phyloP scores from a whole-genome alignment of 352 stramenopile genomes.

The Phytophthora agathidicida region DNA sequence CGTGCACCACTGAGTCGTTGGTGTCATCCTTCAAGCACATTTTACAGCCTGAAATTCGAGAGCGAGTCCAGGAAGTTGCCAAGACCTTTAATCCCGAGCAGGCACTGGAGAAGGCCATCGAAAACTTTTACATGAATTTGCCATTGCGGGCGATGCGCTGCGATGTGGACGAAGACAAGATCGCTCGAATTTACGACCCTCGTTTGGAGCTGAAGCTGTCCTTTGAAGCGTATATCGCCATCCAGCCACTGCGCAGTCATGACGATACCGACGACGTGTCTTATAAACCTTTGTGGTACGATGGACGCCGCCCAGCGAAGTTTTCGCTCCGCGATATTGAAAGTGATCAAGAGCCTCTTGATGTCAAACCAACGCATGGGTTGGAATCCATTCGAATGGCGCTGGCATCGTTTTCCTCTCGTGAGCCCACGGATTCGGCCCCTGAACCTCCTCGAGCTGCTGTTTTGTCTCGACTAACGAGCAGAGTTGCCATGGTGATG shows the following conservation, averaged over 20 bases:
- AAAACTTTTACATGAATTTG: slow-evolving; percentile 66
- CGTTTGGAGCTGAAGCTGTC: slow-evolving; percentile 46
- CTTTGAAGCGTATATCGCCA: slow-evolving; percentile 46
- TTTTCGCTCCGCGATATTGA: slow-evolving; percentile 32
- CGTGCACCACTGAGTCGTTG: slow-evolving; percentile 69
- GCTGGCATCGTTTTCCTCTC: slow-evolving; percentile 22
- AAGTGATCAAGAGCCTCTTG: slow-evolving; percentile 14
- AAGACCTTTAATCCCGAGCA: slow-evolving; percentile 62
- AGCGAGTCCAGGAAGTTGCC: slow-evolving; percentile 47
- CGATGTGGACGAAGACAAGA: slow-evolving; percentile 40
- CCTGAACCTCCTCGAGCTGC: slow-evolving; percentile 7
- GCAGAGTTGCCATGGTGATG: slow-evolving; percentile 31
- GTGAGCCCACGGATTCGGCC: slow-evolving; percentile 15
- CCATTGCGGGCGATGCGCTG: slow-evolving; percentile 44
- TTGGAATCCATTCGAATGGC: slow-evolving; percentile 31
- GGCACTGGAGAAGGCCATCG: slow-evolving; percentile 62
- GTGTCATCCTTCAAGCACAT: slow-evolving; percentile 67
- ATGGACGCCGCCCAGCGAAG: slow-evolving; percentile 33
- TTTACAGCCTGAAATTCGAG: slow-evolving; percentile 39
- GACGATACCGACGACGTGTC: slow-evolving; percentile 32
- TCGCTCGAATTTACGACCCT: slow-evolving; percentile 48
- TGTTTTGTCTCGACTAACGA: slow-evolving; percentile 23
- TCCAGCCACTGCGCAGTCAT: slow-evolving; percentile 36
- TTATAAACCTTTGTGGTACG: slow-evolving; percentile 43
- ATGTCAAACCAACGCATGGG: slow-evolving; percentile 25